A percentile compares a stretch with the other conserved stretches of the same genome.
Evolutionary conservation across 148 eudicot species (phyloP).

Genomic region (Nepenthes mirabilis): DNA sequence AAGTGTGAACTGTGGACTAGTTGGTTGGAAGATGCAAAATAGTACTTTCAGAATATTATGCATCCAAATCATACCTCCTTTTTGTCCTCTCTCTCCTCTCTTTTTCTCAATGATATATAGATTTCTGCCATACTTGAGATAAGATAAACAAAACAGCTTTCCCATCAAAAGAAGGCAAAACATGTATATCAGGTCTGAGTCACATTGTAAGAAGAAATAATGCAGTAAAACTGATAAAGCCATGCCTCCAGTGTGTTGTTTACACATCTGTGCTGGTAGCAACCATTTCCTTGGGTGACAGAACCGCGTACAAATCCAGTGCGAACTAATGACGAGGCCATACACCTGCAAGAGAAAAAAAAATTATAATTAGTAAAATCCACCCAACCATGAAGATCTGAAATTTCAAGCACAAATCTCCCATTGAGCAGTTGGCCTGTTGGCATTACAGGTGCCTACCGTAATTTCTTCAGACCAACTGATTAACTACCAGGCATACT

Average conservation of each 20-base stretch:
- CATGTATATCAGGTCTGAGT: neutral
- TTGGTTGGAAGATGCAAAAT: no score
- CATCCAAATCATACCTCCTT: no score
- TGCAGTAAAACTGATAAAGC: neutral
- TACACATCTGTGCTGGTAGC: constrained; percentile 85
- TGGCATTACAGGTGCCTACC: neutral
- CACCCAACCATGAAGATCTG: neutral
- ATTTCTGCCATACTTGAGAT: neutral
- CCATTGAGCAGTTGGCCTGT: neutral
- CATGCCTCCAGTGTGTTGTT: constrained; percentile 74
- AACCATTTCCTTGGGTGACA: constrained; percentile 89
- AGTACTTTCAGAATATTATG: no score
- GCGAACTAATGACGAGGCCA: constrained; percentile 93
- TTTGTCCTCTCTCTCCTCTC: neutral
- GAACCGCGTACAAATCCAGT: constrained; percentile 95
- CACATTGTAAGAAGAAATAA: neutral
- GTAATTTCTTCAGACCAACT: neutral
- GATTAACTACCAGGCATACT: neutral
- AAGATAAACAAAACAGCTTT: neutral
- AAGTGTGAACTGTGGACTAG: no score
- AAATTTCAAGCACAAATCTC: neutral
- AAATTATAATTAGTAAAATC: neutral
- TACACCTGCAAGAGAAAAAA: constrained; percentile 47
- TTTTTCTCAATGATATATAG: neutral
- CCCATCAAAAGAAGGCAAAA: neutral